A percentile compares a stretch with the other conserved stretches of the same genome.
phyloP scores from a whole-genome alignment of 2,329 filamentous ascomycete genomes.

The Immersiporthe knoxdaviesiana region DNA sequence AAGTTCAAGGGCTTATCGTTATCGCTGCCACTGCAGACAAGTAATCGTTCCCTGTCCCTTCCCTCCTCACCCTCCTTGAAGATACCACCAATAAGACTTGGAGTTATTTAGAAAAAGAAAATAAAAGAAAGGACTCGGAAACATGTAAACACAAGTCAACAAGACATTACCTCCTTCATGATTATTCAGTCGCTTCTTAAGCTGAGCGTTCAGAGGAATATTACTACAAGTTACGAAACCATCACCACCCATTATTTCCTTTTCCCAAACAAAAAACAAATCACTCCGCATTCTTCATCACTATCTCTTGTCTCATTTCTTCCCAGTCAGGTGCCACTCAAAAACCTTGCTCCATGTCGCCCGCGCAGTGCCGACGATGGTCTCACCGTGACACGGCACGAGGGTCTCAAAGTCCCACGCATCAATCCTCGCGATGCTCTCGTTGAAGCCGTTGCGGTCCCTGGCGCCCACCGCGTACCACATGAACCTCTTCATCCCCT shows the following conservation, averaged over 20 bases:
- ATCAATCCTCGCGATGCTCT: slow-evolving; percentile 70
- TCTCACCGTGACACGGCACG: slow-evolving; percentile 92
- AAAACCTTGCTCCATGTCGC: slow-evolving; percentile 77
- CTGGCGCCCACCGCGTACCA: slow-evolving; percentile 71
- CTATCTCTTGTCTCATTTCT: slow-evolving; percentile 29
- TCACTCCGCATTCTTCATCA: no score
- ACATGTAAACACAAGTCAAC: no score
- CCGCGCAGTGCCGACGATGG: slow-evolving; percentile 75
- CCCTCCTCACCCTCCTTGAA: neutral
- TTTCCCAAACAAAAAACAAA: no score
- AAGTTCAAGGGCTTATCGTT: slow-evolving; percentile 12
- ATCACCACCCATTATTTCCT: neutral
- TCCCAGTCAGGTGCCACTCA: slow-evolving; percentile 72
- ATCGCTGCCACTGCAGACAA: neutral
- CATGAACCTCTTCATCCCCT: slow-evolving; percentile 76
- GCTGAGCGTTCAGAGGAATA: no score
- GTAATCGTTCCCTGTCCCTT: neutral
- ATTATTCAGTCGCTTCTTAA: neutral
- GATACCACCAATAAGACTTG: no score
- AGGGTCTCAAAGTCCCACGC: slow-evolving; percentile 84
- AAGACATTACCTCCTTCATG: neutral
- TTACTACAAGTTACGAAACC: neutral
- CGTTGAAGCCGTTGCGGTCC: slow-evolving; percentile 70
- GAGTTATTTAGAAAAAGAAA: neutral
- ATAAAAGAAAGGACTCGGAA: no score